A percentile compares a stretch with the other conserved stretches of the same genome.
These are phyloP conservation scores for Clarireedia sp. DNA, from an alignment of 2,329 filamentous ascomycete genomes.

Conservation along the genomic window DNA sequence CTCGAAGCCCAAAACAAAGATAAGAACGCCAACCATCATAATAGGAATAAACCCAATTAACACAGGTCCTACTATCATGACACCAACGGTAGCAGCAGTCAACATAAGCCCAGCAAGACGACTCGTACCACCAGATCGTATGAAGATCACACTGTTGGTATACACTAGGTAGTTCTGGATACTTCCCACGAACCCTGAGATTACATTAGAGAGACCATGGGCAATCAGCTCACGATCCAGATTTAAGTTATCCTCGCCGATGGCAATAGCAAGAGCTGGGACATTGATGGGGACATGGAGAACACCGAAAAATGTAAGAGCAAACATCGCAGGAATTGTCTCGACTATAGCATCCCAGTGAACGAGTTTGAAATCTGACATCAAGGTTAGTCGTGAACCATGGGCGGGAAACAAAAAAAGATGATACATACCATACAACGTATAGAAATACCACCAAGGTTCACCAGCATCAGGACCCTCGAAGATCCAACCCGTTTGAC, in stretches of 20 bases:
- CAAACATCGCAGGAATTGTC: slow-evolving; percentile 89
- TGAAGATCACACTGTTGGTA: slow-evolving; percentile 95
- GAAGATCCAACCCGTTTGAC: slow-evolving; percentile 82
- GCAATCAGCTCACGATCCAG: slow-evolving; percentile 86
- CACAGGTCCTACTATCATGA: slow-evolving; percentile 78
- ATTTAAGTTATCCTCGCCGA: slow-evolving; percentile 85
- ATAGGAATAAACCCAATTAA: slow-evolving; percentile 93
- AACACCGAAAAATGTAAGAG: slow-evolving; percentile 93
- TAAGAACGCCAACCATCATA: slow-evolving; percentile 92
- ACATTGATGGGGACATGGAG: slow-evolving; percentile 98
- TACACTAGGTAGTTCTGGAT: slow-evolving; percentile 98
- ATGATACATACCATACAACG: slow-evolving; percentile 67
- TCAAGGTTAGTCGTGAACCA: slow-evolving; percentile 7
- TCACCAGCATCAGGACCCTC: slow-evolving; percentile 74
- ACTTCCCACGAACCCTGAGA: slow-evolving; percentile 80
- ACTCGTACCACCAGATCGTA: slow-evolving; percentile 81
- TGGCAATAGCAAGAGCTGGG: slow-evolving; percentile 81
- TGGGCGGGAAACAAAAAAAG: slow-evolving; percentile 11
- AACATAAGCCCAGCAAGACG: slow-evolving; percentile 81
- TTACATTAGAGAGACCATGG: slow-evolving; percentile 85
- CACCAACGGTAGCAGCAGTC: slow-evolving; percentile 67
- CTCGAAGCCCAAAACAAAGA: slow-evolving; percentile 92
- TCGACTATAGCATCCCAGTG: slow-evolving; percentile 77
- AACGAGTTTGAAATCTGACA: slow-evolving; percentile 67
- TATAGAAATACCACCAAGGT: slow-evolving; percentile 98